Evolutionary conservation across 495 filamentous ascomycete genomes (phyloP).

Genomic region (Penicillium daleae): DNA sequence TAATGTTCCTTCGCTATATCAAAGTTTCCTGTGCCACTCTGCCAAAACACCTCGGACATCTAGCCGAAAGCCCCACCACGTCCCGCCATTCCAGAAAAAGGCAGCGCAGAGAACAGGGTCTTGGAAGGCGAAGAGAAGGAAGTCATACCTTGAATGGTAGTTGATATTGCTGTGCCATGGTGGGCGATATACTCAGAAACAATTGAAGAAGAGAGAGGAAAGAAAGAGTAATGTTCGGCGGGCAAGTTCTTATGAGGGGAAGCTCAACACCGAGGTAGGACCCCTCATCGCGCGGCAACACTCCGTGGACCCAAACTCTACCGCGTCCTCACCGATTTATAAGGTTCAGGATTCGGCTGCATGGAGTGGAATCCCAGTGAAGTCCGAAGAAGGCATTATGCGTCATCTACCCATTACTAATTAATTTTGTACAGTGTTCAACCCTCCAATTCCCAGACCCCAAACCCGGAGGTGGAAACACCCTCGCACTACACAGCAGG

Average conservation of each 20-base stretch:
- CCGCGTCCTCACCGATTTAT: not conserved
- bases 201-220: not conserved
- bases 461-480: no score
- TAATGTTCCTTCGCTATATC: not conserved
- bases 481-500: not conserved
- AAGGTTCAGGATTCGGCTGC: slow-evolving; percentile 18
- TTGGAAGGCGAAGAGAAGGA: not conserved
- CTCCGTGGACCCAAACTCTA: not conserved
- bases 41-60: slow-evolving; percentile 6
- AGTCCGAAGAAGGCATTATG: slow-evolving; percentile 37
- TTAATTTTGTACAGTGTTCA: slow-evolving; percentile 43
- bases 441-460: slow-evolving; percentile 45
- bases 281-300: not conserved
- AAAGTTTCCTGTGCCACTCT: not conserved
- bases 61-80: slow-evolving; percentile 5
- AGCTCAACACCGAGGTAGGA: slow-evolving; percentile 8
- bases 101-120: not conserved
- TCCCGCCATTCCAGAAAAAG: not conserved
- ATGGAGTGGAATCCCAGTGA: slow-evolving; percentile 27
- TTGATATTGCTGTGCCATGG: slow-evolving; percentile 42
- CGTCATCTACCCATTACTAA: slow-evolving; percentile 6
- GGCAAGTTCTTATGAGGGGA: slow-evolving; percentile 10
- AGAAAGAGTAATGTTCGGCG: not conserved
- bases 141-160: slow-evolving; percentile 48
- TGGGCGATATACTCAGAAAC: not conserved